A percentile compares a stretch with the other conserved stretches of the same genome.
Evolutionary conservation across 768 basidiomycete species (phyloP).

Genomic region (Tulasnella sp.): DNA sequence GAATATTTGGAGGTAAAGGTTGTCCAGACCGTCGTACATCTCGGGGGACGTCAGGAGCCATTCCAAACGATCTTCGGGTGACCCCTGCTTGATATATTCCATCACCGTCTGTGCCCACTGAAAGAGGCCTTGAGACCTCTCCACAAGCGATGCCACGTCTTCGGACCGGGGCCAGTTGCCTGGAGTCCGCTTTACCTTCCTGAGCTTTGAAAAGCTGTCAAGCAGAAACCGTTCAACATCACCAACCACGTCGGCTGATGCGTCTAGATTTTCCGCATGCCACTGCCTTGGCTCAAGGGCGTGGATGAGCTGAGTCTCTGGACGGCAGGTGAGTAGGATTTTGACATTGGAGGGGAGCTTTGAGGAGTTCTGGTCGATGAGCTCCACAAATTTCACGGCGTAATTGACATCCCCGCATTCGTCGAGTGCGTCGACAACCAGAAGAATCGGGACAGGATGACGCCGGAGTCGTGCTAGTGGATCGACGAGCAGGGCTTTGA

Average conservation of each 20-base stretch:
- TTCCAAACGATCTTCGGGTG: background rate
- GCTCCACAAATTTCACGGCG: background rate
- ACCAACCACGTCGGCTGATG: background rate
- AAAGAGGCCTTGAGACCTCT: background rate
- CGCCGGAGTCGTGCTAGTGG: background rate
- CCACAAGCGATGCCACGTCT: background rate
- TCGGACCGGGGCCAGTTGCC: background rate
- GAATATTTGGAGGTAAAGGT: background rate
- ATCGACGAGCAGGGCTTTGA: background rate
- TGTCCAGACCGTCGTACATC: background rate
- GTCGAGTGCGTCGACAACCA: background rate
- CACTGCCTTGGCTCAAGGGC: background rate
- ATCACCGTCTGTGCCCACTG: background rate
- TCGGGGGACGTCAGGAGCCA: background rate
- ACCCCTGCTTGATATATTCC: background rate
- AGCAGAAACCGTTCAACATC: background rate
- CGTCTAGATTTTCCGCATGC: background rate
- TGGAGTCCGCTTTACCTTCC: background rate
- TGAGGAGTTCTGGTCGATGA: background rate
- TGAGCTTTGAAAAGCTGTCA: background rate
- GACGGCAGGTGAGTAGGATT: background rate
- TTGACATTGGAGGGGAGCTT: background rate
- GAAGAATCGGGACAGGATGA: background rate
- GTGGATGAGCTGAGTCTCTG: background rate
- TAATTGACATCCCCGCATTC: background rate